Percentiles rank a stretch among this genome's conserved stretches.
Conservation (phyloP, 768 basidiomycete species). For the Naganishia onofrii region DNA sequence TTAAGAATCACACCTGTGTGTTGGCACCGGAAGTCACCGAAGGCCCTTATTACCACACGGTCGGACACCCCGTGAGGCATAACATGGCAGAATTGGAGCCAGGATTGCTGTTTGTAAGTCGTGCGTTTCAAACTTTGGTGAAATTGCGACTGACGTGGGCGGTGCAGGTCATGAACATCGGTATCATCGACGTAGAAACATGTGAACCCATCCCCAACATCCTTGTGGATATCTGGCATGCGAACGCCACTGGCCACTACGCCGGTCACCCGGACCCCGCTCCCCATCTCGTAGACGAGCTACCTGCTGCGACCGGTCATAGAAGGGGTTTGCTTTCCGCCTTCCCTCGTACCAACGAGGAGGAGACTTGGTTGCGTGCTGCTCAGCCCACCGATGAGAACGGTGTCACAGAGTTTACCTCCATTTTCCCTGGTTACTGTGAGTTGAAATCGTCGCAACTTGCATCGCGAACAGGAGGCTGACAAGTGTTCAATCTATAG, state of each 20-base stretch:
- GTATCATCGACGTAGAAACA: slow-evolving; percentile 50
- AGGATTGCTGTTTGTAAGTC: slow-evolving; percentile 43
- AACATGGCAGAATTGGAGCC: slow-evolving; percentile 51
- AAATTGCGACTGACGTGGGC: background rate
- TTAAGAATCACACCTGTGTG: slow-evolving; percentile 48
- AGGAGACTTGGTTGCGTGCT: slow-evolving; percentile 48
- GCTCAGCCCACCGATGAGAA: slow-evolving; percentile 51
- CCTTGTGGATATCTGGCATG: slow-evolving; percentile 48
- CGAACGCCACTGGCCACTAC: slow-evolving; percentile 43
- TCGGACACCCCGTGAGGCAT: slow-evolving; percentile 47
- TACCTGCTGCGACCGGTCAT: slow-evolving; percentile 39
- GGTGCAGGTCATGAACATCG: slow-evolving; percentile 47
- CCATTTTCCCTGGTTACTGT: slow-evolving; percentile 36
- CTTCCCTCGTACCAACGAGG: slow-evolving; percentile 45
- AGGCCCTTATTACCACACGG: slow-evolving; percentile 44
- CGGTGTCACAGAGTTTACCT: slow-evolving; percentile 48
- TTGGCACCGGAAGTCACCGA: slow-evolving; percentile 35
- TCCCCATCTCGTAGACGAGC: slow-evolving; percentile 40
- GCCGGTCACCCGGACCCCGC: slow-evolving; percentile 47
- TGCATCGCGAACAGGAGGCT: background rate
- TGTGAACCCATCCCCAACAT: slow-evolving; percentile 46
- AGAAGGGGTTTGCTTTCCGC: slow-evolving; percentile 47
- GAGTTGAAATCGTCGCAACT: background rate
- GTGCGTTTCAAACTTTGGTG: background rate
- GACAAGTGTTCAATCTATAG: background rate